Evolutionary conservation across 176 grass and related monocot genomes (phyloP), one percentile per base, ranked within the genome.

Genomic region (Triticum urartu): DNA sequence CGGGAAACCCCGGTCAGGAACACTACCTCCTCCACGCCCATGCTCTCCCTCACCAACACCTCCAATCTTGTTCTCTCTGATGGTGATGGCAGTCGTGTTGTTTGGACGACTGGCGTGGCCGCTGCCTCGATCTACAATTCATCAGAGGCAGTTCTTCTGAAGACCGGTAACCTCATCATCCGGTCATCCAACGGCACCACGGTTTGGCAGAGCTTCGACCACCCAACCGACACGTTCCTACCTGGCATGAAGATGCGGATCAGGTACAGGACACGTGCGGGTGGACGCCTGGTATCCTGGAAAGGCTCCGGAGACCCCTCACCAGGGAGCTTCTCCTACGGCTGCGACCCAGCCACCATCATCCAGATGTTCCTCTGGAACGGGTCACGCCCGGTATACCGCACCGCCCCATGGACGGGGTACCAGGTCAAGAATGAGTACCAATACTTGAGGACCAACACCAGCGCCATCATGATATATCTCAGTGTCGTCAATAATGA

Each of bases 131-230:
- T 6, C 48, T 67, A 5, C 5, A 11, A n/a, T 26, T 11, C n/a
- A 3, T 8, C 60, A 7, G 9, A 9, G 17, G 86, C 86, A 0
- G 61, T 88, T 36, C 82, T 91, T 0, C 5, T 42, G 1, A 72
- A 81, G 60, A 65, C 36, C 1, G 89, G 89, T 21, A 88, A 88
- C 60, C 82, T 91, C 34, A 39, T 88, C 13, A 4, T 88, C 12
- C 86, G 63, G 25, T 64, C 64, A 1, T 11, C 76, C 11, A 50
- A 42, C 42, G 42, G 42, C n/a, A 45, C 21, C 48, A 18, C 4
- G 48, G 13, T 54, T 6, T 54, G 48, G 48, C 45, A 48, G 45
- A 48, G 45, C 45, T 48, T 47, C 12, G 45, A 47, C 45, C 45
- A 47, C 45, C 45, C 68, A 0, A 48, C 71, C 0, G 79, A 86